Conservation (phyloP, 2,329 filamentous ascomycete species). For the Tolypocladium paradoxum region DNA sequence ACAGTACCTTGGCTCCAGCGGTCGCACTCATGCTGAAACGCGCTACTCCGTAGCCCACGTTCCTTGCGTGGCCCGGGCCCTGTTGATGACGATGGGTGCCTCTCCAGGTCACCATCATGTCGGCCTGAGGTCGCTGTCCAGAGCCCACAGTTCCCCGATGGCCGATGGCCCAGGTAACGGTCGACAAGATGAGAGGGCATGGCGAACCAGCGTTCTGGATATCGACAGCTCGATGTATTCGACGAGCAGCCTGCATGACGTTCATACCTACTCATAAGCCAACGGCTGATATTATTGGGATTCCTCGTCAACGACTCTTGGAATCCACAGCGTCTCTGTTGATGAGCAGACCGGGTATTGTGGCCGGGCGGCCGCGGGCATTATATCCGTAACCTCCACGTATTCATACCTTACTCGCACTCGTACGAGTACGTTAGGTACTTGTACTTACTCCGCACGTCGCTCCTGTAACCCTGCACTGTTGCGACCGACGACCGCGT, state of each 20-base stretch:
- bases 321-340: background rate
- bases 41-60: background rate
- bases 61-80: background rate
- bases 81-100: background rate
- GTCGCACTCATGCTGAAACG: conserved; percentile 2
- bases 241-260: background rate
- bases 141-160: too few species aligned
- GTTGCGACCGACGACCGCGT: background rate
- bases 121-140: too few species aligned
- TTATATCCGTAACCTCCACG: too few species aligned
- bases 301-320: background rate
- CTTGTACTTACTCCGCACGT: background rate
- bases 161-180: background rate
- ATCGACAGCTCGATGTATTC: background rate
- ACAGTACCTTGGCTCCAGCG: background rate
- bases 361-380: too few species aligned
- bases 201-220: background rate
- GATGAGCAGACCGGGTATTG: background rate
- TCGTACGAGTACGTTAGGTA: background rate
- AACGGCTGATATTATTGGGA: too few species aligned
- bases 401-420: background rate
- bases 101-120: background rate
- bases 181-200: background rate
- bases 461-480: background rate
- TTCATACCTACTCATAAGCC: too few species aligned